Base-by-base conservation (phyloP, 345 rosid genomes). In the Schrenkiella parvula region DNA sequence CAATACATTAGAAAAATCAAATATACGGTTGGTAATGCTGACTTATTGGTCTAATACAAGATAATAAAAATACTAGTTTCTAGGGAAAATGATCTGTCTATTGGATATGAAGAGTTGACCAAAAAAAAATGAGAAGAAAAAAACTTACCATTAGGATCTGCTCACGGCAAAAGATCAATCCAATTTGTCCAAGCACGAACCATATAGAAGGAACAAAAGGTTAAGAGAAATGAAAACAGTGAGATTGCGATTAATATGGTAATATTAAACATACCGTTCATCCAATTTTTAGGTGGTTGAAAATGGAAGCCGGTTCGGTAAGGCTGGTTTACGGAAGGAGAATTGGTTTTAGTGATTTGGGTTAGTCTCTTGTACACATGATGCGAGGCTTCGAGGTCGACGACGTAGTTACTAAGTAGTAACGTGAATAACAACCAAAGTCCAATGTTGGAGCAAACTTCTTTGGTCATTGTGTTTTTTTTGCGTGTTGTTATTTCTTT, bases 71-170 rank as follows among this genome's bases (percentile, higher is more conserved):
- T 14, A 26, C 50, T 6, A 60, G 19, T 61, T 43, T 26, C 31
- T 41, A 75, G 50, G 74, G 4, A n/a, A 53, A 75, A 61, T 75
- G 58, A 75, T 53, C 48, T 61, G 51, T 68, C 42, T 75, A 61
- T 75, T 34, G 42, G 74, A 68, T 75, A 43, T 54, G 64, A 75
- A 61, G 64, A 68, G 79, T 75, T 75, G 74, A 75, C 74, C 28
- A 73, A 66, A 31, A 13, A 11, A 32, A 35, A 29, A 44, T 7
- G 23, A 26, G 22, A 58, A 13, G 12, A 25, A 67, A 60, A 58
- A 37, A 57, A 70, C 87, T 82, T 23, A 89, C 96, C 92, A 82
- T 87, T 84, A 19, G 96, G 92, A 87, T 89, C 96, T 89, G 83
- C 44, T 39, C 31, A 60, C 29, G 41, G 26, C 62, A 63, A 66